Percentiles rank a stretch among this genome's conserved stretches.
Conservation (phyloP, 2,329 filamentous ascomycete genomes). For the Cucurbitaria berberidis region DNA sequence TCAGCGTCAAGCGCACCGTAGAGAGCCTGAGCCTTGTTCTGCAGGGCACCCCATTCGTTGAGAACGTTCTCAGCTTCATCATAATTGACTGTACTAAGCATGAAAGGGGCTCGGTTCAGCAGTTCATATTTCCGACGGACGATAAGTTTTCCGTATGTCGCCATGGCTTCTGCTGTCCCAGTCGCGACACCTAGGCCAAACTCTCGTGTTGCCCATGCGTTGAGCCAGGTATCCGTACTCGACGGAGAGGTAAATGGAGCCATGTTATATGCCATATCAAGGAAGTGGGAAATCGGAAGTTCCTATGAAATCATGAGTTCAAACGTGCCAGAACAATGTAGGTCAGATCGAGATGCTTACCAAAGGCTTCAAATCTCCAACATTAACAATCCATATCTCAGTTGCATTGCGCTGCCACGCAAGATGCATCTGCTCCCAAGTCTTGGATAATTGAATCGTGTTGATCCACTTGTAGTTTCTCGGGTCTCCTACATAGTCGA, state of each 20-base stretch:
- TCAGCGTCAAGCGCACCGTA: conserved; percentile 44
- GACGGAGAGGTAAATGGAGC: conserved; percentile 57
- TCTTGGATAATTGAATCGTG: conserved; percentile 10
- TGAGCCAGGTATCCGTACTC: conserved; percentile 56
- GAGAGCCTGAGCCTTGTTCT: not conserved
- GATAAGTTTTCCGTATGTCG: conserved; percentile 60
- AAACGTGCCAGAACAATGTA: conserved; percentile 11
- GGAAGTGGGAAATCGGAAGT: conserved; percentile 56
- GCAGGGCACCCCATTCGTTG: not conserved
- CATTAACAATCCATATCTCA: conserved; percentile 19
- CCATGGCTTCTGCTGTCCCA: conserved; percentile 58
- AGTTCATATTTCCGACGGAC: conserved; percentile 65
- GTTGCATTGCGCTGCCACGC: conserved; percentile 3
- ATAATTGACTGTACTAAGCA: conserved; percentile 60
- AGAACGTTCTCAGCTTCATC: conserved; percentile 62
- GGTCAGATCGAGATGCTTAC: conserved; percentile 11
- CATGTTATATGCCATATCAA: conserved; percentile 69
- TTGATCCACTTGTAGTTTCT: conserved; percentile 23
- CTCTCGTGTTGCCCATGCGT: conserved; percentile 62
- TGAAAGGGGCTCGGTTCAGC: conserved; percentile 61
- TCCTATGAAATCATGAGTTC: not conserved
- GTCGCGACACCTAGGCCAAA: conserved; percentile 57
- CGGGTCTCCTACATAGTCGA: conserved; percentile 18
- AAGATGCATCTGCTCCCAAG: conserved; percentile 6
- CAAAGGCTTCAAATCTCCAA: conserved; percentile 17